Evolutionary conservation across 768 basidiomycete genomes (phyloP), one percentile per base, ranked within the genome.

Genomic region (Termitomyces titanicus): DNA sequence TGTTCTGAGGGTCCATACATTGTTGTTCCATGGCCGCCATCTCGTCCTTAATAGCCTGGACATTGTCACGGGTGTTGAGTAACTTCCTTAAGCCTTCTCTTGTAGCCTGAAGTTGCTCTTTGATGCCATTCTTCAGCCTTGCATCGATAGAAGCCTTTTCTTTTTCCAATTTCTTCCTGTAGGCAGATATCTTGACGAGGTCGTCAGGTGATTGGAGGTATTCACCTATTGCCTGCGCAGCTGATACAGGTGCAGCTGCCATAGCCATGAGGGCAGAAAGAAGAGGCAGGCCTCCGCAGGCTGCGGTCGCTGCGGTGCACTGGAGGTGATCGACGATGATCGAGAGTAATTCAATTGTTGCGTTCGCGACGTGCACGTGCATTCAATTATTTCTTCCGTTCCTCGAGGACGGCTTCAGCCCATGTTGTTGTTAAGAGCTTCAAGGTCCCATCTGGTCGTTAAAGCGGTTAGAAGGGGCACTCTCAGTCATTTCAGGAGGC

Each of bases 101-200:
- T 8, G 94, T 98, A 1, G 92, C 84, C 63, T 93, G 88, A 18
- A 99, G 78, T 68, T 98, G 96, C 56, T 95, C 92, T 69, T 90
- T 93, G 61, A 96, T 94, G 10, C 94, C 92, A 53, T 81, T 88
- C 66, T 94, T 89, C 45, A 98, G 83, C 64, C 94, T 82, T 3
- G 88, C 86, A 65, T 97, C 92, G 57, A 98, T 90, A 9, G 93
- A 92, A 0, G 93, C 86, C 72, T 97, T 96, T 72, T 98, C 96
- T 71, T 98, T 98, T 71, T 94, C 88, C 42, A 98, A 81, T 65
- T 95, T 95, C 77, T 95, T 96, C 59, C 93, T 83, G 66, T 92
- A 93, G 0, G 92, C 83, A 1, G 83, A 79, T 33, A 98, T 83
- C 71, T 97, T 97, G 61, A 84, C 75, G 53, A 98, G 88, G 72